Evolutionary conservation across 148 eudicot genomes (phyloP), one percentile per base, ranked within the genome.

Genomic region (Cornus kousa): DNA sequence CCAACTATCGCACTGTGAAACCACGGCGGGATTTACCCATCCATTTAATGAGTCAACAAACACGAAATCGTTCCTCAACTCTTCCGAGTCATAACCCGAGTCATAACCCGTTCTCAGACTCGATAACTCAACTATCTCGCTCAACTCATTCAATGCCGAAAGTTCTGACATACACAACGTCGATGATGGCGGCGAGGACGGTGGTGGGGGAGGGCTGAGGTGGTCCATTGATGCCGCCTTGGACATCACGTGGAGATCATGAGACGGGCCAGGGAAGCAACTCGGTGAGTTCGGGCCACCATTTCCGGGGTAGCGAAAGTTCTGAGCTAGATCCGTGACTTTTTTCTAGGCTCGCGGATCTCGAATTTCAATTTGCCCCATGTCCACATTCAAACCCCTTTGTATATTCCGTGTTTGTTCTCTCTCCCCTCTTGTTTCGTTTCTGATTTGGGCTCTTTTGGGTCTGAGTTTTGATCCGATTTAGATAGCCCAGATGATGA

Each of bases 281-380:
- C 31, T 67, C 20, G 39, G 80, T 76, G 57, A 81, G 81, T 28
- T 85, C 87, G 79, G 64, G 87, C 87, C 3, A 84, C 87, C 87
- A 84, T 84, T 55, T 84, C 87, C 12, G 87, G 82, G 43, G 59
- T 84, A 31, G 77, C 59, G 73, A 84, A 84, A 11, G 87, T 84
- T 22, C 84, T 84, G 3, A 84, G 77, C 87, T 84, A 84, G 84
- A 84, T 84, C 80, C 87, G 81, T 20, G 84, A 81, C 69, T 84
- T 84, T 72, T 84, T 84, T 60, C 59, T 78, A 67, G 87, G 87
- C 43, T 84, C 84, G 0, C 84, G 84, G 77, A 84, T 84, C 50
- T 84, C 87, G 74, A 84, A 84, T 24, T 78, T 82, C 84, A 82
- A 84, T 78, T 81, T 84, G 19, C 87, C 87, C 87, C 87, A 84